phyloP scores from a whole-genome alignment of 495 filamentous ascomycete species.

The Neurospora sp. region DNA sequence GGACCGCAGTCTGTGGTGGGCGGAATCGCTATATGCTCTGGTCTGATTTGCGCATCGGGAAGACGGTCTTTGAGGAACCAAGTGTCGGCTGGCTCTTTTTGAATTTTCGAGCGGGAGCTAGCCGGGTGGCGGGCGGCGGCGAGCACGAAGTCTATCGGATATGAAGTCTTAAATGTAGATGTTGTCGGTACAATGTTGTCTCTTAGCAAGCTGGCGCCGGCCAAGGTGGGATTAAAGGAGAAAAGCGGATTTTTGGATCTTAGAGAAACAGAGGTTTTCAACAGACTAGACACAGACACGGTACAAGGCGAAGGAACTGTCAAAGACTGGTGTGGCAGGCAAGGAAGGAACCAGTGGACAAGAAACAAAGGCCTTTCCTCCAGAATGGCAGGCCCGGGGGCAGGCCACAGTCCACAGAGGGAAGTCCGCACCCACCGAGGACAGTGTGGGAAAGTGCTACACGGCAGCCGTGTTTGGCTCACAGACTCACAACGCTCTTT shows the following conservation, averaged over 20 bases:
- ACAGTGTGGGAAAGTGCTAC: neutral
- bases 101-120: neutral
- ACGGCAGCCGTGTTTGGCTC: neutral
- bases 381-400: neutral
- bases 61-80: neutral
- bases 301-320: neutral
- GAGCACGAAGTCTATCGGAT: neutral
- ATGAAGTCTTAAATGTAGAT: neutral
- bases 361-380: neutral
- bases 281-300: neutral
- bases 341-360: neutral
- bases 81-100: neutral
- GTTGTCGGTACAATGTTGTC: neutral
- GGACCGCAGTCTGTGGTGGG: neutral
- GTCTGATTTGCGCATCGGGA: neutral
- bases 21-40: neutral
- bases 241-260: conserved; percentile 24
- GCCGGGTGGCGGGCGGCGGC: neutral
- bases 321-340: neutral
- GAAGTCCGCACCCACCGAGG: neutral
- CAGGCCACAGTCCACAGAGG: neutral
- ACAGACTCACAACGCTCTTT: neutral
- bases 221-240: conserved; percentile 8
- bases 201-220: neutral
- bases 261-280: conserved; percentile 20